Evolutionary conservation across 768 basidiomycete genomes (phyloP), one percentile per base, ranked within the genome.

Genomic region (Macrolepiota albuminosa): DNA sequence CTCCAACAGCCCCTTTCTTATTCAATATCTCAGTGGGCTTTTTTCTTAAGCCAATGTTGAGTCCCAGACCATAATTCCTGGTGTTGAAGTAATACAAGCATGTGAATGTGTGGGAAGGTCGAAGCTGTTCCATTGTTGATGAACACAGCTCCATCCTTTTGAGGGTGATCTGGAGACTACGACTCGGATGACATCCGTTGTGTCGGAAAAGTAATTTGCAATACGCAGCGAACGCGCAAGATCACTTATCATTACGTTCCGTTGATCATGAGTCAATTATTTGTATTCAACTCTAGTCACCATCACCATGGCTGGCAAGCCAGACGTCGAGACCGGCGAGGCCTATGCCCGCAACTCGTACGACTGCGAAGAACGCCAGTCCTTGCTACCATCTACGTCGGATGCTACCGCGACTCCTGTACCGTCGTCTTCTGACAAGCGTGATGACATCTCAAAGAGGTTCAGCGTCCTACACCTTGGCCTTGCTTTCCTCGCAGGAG

Each of bases 401-500:
- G 43, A 37, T 46, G 49, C 63, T 51, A 57, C 36, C 57, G 46
- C 31, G 47, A 21, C 31, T 46, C n/a, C 16, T 36, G 55, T 48
- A 42, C 37, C 57, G 49, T 57, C 61, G 14, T 56, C 61, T 26
- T 54, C 36, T 40, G 26, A 6, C 52, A 54, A 54, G 37, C 52
- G 5, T 26, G 40, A 14, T 5, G 9, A 2, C 37, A 24, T 26
- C 14, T 40, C 29, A 16, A 42, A 50, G 54, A 66, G 56, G 36
- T 78, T 78, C 63, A 71, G 67, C 37, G 47, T 66, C 21, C 60
- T 73, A 10, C 80, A 85, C 55, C 62, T 85, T 3, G 53, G 74
- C 1, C 68, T 71, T 0, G 82, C 87, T 0, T 89, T 89, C 66
- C 70, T 77, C 6, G 78, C 79, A 3, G 88, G 88, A 4, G 66